Evolutionary conservation across 2,329 filamentous ascomycete genomes (phyloP).

Genomic region (Clonostachys chloroleuca): DNA sequence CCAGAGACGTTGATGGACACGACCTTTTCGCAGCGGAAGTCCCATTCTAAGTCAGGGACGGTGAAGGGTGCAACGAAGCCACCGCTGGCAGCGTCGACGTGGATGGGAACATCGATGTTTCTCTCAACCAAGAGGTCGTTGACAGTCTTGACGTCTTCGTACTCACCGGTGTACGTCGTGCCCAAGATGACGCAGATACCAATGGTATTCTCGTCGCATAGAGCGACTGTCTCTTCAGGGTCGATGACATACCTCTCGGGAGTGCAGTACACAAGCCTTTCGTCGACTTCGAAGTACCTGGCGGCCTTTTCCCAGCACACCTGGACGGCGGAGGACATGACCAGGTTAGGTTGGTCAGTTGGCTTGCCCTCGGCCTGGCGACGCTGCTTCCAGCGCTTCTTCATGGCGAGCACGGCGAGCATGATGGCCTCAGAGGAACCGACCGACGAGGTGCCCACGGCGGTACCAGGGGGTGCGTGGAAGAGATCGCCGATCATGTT

Average conservation of each 20-base stretch:
- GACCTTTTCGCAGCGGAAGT: constrained; percentile 85
- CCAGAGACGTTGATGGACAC: constrained; percentile 93
- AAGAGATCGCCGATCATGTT: constrained; percentile 89
- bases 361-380: constrained; percentile 80
- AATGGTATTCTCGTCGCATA: constrained; percentile 70
- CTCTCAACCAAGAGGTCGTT: constrained; percentile 80
- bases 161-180: constrained; percentile 92
- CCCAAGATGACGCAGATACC: constrained; percentile 90
- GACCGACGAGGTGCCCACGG: constrained; percentile 83
- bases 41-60: constrained; percentile 79
- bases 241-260: constrained; percentile 60
- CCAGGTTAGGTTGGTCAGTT: constrained; percentile 75
- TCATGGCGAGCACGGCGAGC: constrained; percentile 84
- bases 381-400: constrained; percentile 88
- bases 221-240: constrained; percentile 52
- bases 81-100: constrained; percentile 89
- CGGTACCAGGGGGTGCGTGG: constrained; percentile 68
- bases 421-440: constrained; percentile 89
- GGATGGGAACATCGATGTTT: constrained; percentile 77
- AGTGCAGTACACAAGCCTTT: constrained; percentile 70
- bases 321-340: constrained; percentile 96
- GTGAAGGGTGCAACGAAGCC: constrained; percentile 94
- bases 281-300: constrained; percentile 88
- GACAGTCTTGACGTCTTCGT: constrained; percentile 88
- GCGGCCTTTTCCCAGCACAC: constrained; percentile 96